phyloP scores from a whole-genome alignment of 2,329 filamentous ascomycete species.

The Massarina eburnea region DNA sequence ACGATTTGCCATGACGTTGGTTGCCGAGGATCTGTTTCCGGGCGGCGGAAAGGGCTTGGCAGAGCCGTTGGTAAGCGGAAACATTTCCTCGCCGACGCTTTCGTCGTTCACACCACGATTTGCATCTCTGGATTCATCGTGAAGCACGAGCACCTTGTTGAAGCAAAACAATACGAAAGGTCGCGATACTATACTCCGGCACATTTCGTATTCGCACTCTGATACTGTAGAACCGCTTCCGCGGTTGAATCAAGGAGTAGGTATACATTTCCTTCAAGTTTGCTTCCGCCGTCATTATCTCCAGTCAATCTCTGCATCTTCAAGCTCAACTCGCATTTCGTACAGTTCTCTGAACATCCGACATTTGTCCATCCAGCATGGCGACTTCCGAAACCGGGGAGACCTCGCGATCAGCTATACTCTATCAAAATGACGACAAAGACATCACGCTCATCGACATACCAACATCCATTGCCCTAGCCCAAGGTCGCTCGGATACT shows the following conservation, averaged over 20 bases:
- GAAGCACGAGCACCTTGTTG: background rate
- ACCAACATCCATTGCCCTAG: slow-evolving; percentile 67
- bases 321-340: background rate
- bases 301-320: too few relatives aligned
- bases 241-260: background rate
- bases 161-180: background rate
- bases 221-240: too few relatives aligned
- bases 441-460: slow-evolving; percentile 67
- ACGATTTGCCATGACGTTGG: slow-evolving; percentile 13
- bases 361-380: background rate
- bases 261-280: background rate
- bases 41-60: slow-evolving; percentile 10
- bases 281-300: too few relatives aligned
- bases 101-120: slow-evolving; percentile 1
- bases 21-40: slow-evolving; percentile 14
- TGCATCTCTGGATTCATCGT: background rate
- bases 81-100: slow-evolving; percentile 1
- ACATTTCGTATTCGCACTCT: background rate
- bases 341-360: background rate
- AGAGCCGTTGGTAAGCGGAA: slow-evolving; percentile 15
- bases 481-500: slow-evolving; percentile 57
- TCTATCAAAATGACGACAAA: slow-evolving; percentile 56
- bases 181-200: too few relatives aligned
- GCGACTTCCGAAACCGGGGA: background rate
- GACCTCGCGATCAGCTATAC: slow-evolving; percentile 35